Percentiles rank a stretch among this genome's conserved stretches.
phyloP scores from a whole-genome alignment of 306 rosid species.

The Cucumis sativus region DNA sequence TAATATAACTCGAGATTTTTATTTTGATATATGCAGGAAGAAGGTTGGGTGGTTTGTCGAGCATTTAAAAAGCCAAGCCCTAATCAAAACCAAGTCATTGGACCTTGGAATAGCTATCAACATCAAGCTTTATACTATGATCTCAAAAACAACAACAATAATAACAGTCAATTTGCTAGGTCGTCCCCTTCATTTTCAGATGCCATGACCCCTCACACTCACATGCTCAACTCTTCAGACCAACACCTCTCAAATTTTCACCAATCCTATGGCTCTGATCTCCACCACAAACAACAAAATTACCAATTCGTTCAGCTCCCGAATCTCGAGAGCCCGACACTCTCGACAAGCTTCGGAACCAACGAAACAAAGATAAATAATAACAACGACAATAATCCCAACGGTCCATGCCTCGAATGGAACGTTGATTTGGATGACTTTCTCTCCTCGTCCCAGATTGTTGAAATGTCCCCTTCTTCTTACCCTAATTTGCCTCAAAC shows the following conservation, averaged over 20 bases:
- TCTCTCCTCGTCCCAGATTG: not conserved
- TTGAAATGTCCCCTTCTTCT: not conserved
- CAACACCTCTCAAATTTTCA: conserved; percentile 32
- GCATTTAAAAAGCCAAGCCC: conserved; percentile 78
- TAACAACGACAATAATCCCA: not conserved
- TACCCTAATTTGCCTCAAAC: not conserved
- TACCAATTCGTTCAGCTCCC: conserved; percentile 46
- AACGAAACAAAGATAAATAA: not conserved
- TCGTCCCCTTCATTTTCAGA: conserved; percentile 37
- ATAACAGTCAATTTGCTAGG: conserved; percentile 9
- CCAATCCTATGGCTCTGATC: conserved; percentile 1
- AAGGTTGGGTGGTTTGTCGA: conserved; percentile 93
- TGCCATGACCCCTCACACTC: conserved; percentile 7
- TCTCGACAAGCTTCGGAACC: not conserved
- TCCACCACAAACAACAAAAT: conserved; percentile 6
- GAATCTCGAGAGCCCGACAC: conserved; percentile 40
- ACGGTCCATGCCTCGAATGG: not conserved
- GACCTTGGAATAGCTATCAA: conserved; percentile 40
- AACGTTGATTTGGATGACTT: not conserved
- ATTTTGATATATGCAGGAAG: conserved; percentile 45
- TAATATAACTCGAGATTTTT: not conserved
- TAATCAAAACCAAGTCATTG: conserved; percentile 53
- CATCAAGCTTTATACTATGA: conserved; percentile 15
- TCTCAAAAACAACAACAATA: conserved; percentile 28
- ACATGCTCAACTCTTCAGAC: conserved; percentile 1